Conservation (phyloP, 805 yeast genomes). For the Ogataea minuta region DNA sequence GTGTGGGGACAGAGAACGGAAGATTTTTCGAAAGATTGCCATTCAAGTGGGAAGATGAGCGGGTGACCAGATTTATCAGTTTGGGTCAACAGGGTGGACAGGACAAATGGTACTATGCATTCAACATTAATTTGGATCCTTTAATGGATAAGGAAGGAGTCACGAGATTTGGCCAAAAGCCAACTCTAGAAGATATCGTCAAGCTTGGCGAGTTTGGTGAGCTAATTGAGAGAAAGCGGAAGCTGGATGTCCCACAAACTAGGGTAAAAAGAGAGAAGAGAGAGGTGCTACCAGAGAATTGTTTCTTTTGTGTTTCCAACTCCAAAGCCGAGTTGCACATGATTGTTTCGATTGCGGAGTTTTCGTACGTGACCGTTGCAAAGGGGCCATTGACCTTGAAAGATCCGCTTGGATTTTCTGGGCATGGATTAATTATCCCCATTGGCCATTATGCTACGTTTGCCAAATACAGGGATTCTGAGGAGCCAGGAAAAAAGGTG, state of each 20-base stretch:
- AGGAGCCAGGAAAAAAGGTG: conserved; percentile 24
- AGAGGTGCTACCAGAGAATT: conserved; percentile 53
- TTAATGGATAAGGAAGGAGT: conserved; percentile 21
- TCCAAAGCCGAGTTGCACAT: conserved; percentile 76
- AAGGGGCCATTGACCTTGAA: conserved; percentile 79
- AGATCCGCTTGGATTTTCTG: conserved; percentile 54
- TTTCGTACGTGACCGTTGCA: conserved; percentile 70
- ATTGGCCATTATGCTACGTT: conserved; percentile 62
- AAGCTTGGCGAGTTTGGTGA: not conserved
- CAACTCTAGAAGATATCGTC: not conserved
- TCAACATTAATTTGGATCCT: conserved; percentile 39
- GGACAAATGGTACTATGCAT: conserved; percentile 76
- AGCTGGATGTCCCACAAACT: not conserved
- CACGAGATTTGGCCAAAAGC: conserved; percentile 17
- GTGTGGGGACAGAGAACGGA: conserved; percentile 49
- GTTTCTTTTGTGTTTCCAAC: conserved; percentile 84
- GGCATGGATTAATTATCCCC: conserved; percentile 80
- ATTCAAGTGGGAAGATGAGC: conserved; percentile 49
- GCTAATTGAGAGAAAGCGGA: not conserved
- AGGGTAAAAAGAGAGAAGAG: conserved; percentile 30
- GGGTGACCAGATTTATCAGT: conserved; percentile 62
- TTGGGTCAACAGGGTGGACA: conserved; percentile 56
- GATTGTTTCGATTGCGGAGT: conserved; percentile 71
- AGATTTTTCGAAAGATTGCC: conserved; percentile 54
- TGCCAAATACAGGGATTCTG: conserved; percentile 26